Conservation (phyloP, 108 stramenopile genomes). For the Thalassiosira profunda region DNA sequence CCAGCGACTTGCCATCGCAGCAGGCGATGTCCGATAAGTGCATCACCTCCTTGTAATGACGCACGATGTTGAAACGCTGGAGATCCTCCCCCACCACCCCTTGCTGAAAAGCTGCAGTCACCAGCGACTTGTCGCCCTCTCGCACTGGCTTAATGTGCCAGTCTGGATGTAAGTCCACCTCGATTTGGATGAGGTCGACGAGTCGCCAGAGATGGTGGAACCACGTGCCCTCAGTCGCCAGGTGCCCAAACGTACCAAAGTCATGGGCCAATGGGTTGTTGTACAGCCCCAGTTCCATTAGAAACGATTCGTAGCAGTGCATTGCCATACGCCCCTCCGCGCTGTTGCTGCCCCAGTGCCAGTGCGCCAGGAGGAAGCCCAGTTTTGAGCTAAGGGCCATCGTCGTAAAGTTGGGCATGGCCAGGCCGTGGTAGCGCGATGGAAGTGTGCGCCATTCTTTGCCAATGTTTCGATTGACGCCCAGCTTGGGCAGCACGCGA, state of each 20-base stretch:
- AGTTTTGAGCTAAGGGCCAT: background rate
- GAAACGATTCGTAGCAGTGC: slow-evolving; percentile 1
- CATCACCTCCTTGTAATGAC: too few species aligned
- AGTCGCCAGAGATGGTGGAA: slow-evolving; percentile 6
- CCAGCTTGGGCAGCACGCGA: background rate
- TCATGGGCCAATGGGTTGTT: background rate
- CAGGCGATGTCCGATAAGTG: too few species aligned
- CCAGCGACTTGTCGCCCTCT: background rate
- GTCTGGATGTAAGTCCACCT: background rate
- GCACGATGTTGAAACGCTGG: background rate
- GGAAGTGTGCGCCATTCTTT: background rate
- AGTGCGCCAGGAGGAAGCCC: background rate
- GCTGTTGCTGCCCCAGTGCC: too few species aligned
- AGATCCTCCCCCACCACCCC: background rate
- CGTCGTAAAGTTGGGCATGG: background rate
- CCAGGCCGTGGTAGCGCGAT: background rate
- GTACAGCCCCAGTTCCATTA: slow-evolving; percentile 4
- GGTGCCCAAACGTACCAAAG: background rate
- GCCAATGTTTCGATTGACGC: background rate
- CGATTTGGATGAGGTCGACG: background rate
- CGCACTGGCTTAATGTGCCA: background rate
- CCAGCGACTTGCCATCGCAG: too few species aligned
- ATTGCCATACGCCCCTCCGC: too few species aligned
- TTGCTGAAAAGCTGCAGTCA: background rate
- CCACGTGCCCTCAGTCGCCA: slow-evolving; percentile 15